Base-by-base conservation (phyloP, 2,329 filamentous ascomycete genomes). In the Monosporascus ibericus region DNA sequence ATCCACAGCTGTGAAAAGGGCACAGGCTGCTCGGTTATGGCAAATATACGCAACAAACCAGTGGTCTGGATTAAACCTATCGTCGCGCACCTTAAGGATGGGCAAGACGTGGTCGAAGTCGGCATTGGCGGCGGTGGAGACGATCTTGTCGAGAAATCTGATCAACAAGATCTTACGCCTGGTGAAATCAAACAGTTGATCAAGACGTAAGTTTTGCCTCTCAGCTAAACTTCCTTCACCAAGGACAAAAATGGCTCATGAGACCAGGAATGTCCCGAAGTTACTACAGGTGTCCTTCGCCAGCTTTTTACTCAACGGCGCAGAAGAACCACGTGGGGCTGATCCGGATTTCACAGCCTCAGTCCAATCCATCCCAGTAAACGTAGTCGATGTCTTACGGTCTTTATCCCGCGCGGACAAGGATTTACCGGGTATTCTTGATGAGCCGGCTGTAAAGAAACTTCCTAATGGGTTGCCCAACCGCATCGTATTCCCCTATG, bases 1-100 rank as follows among this genome's bases (percentile, higher is more conserved):
- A 75, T 97, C 6, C 92, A 97, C 67, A 95, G 90, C 63, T 96
- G 92, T 60, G 91, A 95, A 63, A 86, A 82, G 56, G 88, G 85
- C 0, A 81, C 79, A 54, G 75, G 78, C 22, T 90, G 87, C 59
- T 63, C 72, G 0, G 71, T 76, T 0, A 74, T 72, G 47, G 66
- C 64, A 59, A 75, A 65, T 6, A 74, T 72, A 46, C 66, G 64
- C 58, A 75, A 65, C 6, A 65, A 70, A 1, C 75, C 79, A 0
- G 79, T 88, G 0, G 86, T 96, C 6, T 85, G 81, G 63, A 92
- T 96, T 50, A 82, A 82, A 6, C 92, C 92, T 0, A 85, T 96
- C 42, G 79, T 96, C 17, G 83, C 84, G 5, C 83, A 85, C 27
- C 70, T 80, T 5, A 63, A 73, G 1, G 70, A 80, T 49, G 87